Conservation (phyloP, 352 stramenopile species). For the Pilasporangium apinafurcum region DNA sequence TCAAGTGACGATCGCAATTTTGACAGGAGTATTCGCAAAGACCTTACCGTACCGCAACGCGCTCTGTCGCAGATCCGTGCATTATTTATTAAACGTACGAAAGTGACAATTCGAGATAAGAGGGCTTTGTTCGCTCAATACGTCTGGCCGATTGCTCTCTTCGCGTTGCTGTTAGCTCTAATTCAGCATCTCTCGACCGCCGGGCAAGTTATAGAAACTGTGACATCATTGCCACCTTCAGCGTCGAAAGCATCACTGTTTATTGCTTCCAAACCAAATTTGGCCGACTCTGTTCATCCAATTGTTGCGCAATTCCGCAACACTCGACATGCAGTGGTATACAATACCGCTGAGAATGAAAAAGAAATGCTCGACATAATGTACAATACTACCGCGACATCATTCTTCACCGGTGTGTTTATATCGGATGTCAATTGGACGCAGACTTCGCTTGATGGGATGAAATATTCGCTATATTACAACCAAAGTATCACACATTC, state of each 20-base stretch:
- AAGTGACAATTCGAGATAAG: slow-evolving; percentile 50
- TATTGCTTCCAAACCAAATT: slow-evolving; percentile 20
- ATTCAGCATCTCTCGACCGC: slow-evolving; percentile 25
- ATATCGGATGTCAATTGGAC: slow-evolving; percentile 33
- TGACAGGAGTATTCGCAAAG: no score
- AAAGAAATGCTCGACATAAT: slow-evolving; percentile 37
- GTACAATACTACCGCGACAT: slow-evolving; percentile 19
- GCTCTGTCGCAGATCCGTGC: slow-evolving; percentile 39
- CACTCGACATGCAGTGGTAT: slow-evolving; percentile 7
- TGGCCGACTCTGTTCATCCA: slow-evolving; percentile 13
- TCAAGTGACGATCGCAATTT: no score
- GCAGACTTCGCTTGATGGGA: neutral
- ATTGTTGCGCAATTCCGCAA: slow-evolving; percentile 24
- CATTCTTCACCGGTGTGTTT: slow-evolving; percentile 54
- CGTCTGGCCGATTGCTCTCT: slow-evolving; percentile 59
- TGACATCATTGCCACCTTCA: slow-evolving; percentile 40
- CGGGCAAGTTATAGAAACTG: slow-evolving; percentile 27
- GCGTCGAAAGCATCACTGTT: slow-evolving; percentile 32
- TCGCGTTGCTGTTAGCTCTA: slow-evolving; percentile 42
- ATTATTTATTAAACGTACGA: slow-evolving; percentile 47
- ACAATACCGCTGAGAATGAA: slow-evolving; percentile 8
- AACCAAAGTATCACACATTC: slow-evolving; percentile 56
- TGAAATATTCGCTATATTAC: slow-evolving; percentile 55
- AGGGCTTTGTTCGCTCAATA: slow-evolving; percentile 61
- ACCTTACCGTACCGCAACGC: no score